A percentile compares a stretch with the other conserved stretches of the same genome.
These are phyloP conservation scores for Achaetomium macrosporum DNA, from an alignment of 2,329 filamentous ascomycete species.

Conservation along the genomic window DNA sequence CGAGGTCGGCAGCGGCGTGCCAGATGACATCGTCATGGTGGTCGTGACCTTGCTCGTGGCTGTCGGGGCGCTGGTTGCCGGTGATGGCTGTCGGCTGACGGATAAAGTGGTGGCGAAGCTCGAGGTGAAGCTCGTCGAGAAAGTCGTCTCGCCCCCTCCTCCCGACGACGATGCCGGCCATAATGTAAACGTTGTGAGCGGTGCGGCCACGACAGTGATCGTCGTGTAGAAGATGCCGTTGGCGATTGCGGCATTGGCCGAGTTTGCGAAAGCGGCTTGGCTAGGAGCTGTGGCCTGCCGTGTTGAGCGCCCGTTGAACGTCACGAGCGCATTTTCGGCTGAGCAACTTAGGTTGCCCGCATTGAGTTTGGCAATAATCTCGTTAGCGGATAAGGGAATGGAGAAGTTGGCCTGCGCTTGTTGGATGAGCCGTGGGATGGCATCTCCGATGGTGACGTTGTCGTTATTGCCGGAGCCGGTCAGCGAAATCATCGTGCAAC, in stretches of 20 bases:
- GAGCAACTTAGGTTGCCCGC: slow-evolving; percentile 70
- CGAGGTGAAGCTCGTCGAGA: slow-evolving; percentile 24
- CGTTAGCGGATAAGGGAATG: slow-evolving; percentile 64
- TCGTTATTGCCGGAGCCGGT: slow-evolving; percentile 36
- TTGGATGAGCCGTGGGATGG: slow-evolving; percentile 68
- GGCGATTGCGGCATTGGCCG: slow-evolving; percentile 18
- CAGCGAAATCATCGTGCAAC: slow-evolving; percentile 49
- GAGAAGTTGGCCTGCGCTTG: slow-evolving; percentile 63
- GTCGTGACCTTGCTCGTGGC: slow-evolving; percentile 27
- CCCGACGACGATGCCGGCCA: slow-evolving; percentile 19
- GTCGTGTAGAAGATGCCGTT: slow-evolving; percentile 27
- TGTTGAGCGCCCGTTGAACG: slow-evolving; percentile 59
- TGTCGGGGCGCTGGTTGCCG: slow-evolving; percentile 24
- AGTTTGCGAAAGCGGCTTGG: slow-evolving; percentile 1
- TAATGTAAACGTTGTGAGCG: slow-evolving; percentile 32
- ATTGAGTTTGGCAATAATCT: slow-evolving; percentile 72
- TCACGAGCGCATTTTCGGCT: slow-evolving; percentile 80
- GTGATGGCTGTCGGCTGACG: slow-evolving; percentile 19
- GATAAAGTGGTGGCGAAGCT: slow-evolving; percentile 29
- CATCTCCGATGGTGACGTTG: slow-evolving; percentile 75
- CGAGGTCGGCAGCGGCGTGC: slow-evolving; percentile 26
- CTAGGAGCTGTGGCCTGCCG: slow-evolving; percentile 24
- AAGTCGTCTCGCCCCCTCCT: slow-evolving; percentile 7
- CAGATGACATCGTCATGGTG: slow-evolving; percentile 21
- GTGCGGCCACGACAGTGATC: slow-evolving; percentile 30